Conservation (phyloP, 345 rosid genomes). For the Populus alba region DNA sequence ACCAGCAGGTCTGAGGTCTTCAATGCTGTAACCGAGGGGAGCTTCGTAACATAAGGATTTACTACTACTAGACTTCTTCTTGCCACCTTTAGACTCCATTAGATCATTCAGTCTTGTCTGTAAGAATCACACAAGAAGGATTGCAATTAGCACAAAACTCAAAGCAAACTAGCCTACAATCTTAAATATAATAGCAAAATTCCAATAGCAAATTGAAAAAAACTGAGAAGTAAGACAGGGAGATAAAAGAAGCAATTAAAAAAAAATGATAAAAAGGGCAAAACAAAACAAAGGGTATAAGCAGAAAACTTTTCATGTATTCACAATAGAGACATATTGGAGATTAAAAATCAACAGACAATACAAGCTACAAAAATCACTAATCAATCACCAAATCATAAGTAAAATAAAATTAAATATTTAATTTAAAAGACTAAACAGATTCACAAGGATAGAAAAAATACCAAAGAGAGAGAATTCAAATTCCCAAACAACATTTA, state of each 20-base stretch:
- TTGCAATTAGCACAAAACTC: not conserved
- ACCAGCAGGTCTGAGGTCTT: conserved; percentile 32
- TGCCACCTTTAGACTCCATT: conserved; percentile 39
- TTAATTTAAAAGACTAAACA: not conserved
- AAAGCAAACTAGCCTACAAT: not conserved
- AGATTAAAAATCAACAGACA: not conserved
- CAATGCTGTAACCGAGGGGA: conserved; percentile 37
- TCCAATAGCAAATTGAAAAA: not conserved
- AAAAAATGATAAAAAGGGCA: not conserved
- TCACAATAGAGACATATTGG: not conserved
- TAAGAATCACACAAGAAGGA: not conserved
- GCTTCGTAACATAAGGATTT: conserved; percentile 29
- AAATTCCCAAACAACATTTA: not conserved
- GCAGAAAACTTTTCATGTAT: not conserved
- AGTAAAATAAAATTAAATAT: no score
- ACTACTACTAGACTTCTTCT: conserved; percentile 29
- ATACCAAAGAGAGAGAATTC: not conserved
- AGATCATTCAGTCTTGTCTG: conserved; percentile 26
- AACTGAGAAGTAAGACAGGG: not conserved
- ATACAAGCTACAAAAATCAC: no score
- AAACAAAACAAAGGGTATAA: not conserved
- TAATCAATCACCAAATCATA: no score
- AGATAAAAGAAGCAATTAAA: not conserved
- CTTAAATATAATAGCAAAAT: not conserved
- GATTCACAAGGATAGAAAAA: not conserved